phyloP scores from a whole-genome alignment of 305 asterid species.

The Fraxinus nigra region DNA sequence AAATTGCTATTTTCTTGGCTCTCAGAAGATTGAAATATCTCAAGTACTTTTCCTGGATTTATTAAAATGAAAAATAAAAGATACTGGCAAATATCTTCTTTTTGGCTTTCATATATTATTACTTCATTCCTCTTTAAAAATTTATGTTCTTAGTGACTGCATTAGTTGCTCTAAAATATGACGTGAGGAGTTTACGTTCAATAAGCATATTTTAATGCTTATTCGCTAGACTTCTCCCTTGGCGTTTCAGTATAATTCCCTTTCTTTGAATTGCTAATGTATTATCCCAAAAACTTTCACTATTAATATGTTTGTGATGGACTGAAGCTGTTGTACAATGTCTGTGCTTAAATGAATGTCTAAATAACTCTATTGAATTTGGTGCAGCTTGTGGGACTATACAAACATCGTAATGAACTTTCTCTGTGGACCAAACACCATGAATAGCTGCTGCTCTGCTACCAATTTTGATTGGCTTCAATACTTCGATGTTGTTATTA shows the following conservation, averaged over 20 bases:
- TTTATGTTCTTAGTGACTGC: not conserved
- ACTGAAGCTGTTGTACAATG: not conserved
- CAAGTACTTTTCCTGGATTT: not conserved
- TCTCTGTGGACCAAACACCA: constrained; percentile 64
- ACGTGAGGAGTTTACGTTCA: not conserved
- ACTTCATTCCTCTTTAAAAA: not conserved
- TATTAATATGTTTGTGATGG: not conserved
- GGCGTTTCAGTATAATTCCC: not conserved
- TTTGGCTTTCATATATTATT: not conserved
- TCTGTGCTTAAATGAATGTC: constrained; percentile 10
- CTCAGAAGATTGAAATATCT: not conserved
- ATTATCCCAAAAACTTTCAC: not conserved
- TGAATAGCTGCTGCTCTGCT: constrained; percentile 41
- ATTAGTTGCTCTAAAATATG: not conserved
- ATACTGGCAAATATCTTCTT: constrained; percentile 1
- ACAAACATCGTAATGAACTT: constrained; percentile 94
- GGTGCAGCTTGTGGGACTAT: constrained; percentile 97
- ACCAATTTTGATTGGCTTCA: constrained; percentile 79
- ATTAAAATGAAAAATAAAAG: not conserved
- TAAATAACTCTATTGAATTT: constrained; percentile 26
- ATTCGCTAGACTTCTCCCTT: not conserved
- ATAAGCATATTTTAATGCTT: not conserved
- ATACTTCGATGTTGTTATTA: constrained; percentile 82
- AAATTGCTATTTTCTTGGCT: not conserved
- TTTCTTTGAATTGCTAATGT: not conserved